Evolutionary conservation across 805 yeast species (phyloP), one percentile per base, ranked within the genome.

Genomic region (Saccharomyces eubayanus): DNA sequence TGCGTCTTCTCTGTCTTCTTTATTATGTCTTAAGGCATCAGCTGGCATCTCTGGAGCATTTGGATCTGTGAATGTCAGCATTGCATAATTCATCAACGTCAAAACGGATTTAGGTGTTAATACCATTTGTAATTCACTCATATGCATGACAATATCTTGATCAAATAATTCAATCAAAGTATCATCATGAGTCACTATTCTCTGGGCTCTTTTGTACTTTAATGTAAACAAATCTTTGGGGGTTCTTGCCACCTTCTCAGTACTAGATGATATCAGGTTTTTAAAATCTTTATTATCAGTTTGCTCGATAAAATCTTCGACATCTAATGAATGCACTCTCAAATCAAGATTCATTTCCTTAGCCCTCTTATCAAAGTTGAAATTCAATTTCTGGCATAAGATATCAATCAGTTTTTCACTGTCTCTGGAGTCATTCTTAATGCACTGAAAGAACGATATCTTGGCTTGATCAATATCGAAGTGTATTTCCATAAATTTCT

Each of bases 61-160:
- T 0, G 96, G 96, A 68, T 85, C 85, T 0, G 97, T 86, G 66
- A 94, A 94, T 0, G 98, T 94, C 47, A 89, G 87, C 62, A 91
- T 73, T 1, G 87, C 75, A 66, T 85, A 94, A 66, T 90, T 92
- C 58, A 92, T 70, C 12, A 94, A 72, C 1, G 95, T 85, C 56
- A 94, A 74, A 14, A 87, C 70, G 1, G 96, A 86, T 63, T 82
- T 86, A 49, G 97, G 81, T 0, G 95, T 82, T 6, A 91, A 70
- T 2, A 87, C 85, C 40, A 87, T 77, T 57, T 81, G 81, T 52
- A 94, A 79, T 12, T 95, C 89, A 0, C 96, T 89, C 70, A 94
- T 77, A 46, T 82, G 77, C 50, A 94, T 72, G 8, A 79, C 75
- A 5, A 91, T 79, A 58, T 80, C 83, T 67, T 89, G 96, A 62